Evolutionary conservation across 768 basidiomycete species (phyloP).

Genomic region (Omphalotus guepiniiformis): DNA sequence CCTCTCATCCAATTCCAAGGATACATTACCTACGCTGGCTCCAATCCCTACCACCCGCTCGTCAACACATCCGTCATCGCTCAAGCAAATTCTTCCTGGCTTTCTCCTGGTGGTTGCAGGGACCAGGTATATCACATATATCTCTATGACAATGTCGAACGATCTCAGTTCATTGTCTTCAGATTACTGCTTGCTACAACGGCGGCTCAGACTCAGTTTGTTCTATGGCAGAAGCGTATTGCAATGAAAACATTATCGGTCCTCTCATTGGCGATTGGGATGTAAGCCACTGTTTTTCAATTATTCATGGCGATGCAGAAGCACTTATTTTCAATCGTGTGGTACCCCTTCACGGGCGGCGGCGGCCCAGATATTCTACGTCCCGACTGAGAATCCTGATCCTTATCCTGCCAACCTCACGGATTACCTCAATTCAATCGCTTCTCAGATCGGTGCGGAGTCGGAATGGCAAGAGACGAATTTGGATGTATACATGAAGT

Average conservation of each 20-base stretch:
- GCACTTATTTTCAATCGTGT: not conserved
- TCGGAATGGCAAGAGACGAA: conserved; percentile 37
- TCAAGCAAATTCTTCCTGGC: conserved; percentile 23
- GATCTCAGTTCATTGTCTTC: not conserved
- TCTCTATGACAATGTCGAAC: not conserved
- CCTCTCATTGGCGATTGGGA: conserved; percentile 34
- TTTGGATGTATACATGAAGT: conserved; percentile 39
- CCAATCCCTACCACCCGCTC: conserved; percentile 34
- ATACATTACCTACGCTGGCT: conserved; percentile 31
- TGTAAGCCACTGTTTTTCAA: conserved; percentile 7
- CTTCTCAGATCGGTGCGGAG: conserved; percentile 39
- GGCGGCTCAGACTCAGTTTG: conserved; percentile 24
- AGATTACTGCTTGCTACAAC: conserved; percentile 32
- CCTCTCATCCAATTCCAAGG: conserved; percentile 34
- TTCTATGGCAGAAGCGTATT: conserved; percentile 30
- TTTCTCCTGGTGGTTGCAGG: conserved; percentile 26
- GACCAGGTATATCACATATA: conserved; percentile 21
- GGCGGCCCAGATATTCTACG: no score
- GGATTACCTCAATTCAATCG: conserved; percentile 25
- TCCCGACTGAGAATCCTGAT: conserved; percentile 37
- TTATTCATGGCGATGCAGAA: no score
- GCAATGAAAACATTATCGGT: conserved; percentile 32
- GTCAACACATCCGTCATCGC: conserved; percentile 23
- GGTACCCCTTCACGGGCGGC: conserved; percentile 14
- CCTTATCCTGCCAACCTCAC: conserved; percentile 45